Evolutionary conservation across 805 yeast species (phyloP), one percentile per base, ranked within the genome.

Genomic region (Ogataea pini): DNA sequence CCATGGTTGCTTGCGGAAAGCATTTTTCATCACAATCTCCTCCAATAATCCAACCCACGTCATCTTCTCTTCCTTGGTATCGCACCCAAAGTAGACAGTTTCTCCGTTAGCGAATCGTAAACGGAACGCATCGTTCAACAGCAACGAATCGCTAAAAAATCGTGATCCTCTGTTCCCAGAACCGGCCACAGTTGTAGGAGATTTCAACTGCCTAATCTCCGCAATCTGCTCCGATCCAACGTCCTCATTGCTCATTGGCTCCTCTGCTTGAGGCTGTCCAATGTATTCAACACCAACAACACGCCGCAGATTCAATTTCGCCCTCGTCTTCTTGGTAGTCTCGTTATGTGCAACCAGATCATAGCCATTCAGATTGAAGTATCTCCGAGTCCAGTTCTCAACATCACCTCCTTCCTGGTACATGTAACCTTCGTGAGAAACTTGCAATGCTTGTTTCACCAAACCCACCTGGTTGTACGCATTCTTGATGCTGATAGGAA

Each of bases 371-470:
- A 91, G 72, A 54, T 78, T 83, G 70, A 85, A 89, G 68, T 68
- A 88, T 48, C 97, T 75, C 55, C 86, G 79, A 56, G 86, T 80
- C 82, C 91, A 80, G 24, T 75, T 71, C 13, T 75, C 78, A 56
- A 94, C 79, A 69, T 91, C 98, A 8, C 97, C 97, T 16, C 98
- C 98, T 60, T 85, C 89, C 68, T 91, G 98, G 58, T 82, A 80
- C 69, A 92, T 70, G 59, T 72, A 83, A 0, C 97, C 97, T 61
- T 86, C 85, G 59, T 71, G 70, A 1, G 43, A 47, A 16, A 72
- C 57, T 5, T 55, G 41, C 54, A 44, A 12, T 3, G 49, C 39
- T 27, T 70, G 60, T 14, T 60, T 59, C 18, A 69, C 63, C 55
- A 77, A 71, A 5, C 64, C 49, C 8, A 76, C 63, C 53, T 78